phyloP scores from a whole-genome alignment of 2,329 filamentous ascomycete genomes.

The Fusarium sp. region DNA sequence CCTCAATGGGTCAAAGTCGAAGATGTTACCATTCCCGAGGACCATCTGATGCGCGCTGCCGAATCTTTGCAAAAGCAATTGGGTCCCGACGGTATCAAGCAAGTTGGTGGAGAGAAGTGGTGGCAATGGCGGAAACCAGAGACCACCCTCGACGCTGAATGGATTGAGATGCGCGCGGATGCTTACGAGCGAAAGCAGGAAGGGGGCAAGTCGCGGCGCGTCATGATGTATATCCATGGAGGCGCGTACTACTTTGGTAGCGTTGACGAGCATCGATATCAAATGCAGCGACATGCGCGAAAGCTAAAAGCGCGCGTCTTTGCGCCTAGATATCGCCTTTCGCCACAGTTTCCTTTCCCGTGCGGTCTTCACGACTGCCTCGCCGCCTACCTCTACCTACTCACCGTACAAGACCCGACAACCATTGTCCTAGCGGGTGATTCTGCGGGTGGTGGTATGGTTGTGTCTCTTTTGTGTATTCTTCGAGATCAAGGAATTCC shows the following conservation, averaged over 20 bases:
- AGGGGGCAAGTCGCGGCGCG: constrained; percentile 71
- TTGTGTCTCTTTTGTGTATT: constrained; percentile 80
- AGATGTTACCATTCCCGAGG: constrained; percentile 71
- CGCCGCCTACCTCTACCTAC: constrained; percentile 85
- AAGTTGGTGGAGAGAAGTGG: constrained; percentile 85
- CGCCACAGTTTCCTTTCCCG: constrained; percentile 95
- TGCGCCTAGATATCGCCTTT: constrained; percentile 85
- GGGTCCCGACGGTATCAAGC: constrained; percentile 77
- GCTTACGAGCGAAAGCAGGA: constrained; percentile 72
- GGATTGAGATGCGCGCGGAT: constrained; percentile 94
- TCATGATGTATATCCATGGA: constrained; percentile 95
- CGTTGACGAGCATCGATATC: constrained; percentile 96
- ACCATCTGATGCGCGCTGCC: constrained; percentile 74
- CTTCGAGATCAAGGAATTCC: constrained; percentile 86
- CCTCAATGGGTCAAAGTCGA: constrained; percentile 89
- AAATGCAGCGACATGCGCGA: constrained; percentile 93
- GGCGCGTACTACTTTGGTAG: constrained; percentile 97
- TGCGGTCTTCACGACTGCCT: constrained; percentile 92
- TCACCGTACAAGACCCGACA: constrained; percentile 78
- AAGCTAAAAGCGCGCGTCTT: constrained; percentile 92
- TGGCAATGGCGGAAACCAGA: constrained; percentile 86
- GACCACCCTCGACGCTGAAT: constrained; percentile 80
- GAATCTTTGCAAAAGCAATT: constrained; percentile 76
- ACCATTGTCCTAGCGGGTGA: constrained; percentile 92
- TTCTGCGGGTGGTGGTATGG: constrained; percentile 93